Percentiles rank a stretch among this genome's conserved stretches.
Conservation (phyloP, 495 filamentous ascomycete species). For the Hypoxylon cercidicola region DNA sequence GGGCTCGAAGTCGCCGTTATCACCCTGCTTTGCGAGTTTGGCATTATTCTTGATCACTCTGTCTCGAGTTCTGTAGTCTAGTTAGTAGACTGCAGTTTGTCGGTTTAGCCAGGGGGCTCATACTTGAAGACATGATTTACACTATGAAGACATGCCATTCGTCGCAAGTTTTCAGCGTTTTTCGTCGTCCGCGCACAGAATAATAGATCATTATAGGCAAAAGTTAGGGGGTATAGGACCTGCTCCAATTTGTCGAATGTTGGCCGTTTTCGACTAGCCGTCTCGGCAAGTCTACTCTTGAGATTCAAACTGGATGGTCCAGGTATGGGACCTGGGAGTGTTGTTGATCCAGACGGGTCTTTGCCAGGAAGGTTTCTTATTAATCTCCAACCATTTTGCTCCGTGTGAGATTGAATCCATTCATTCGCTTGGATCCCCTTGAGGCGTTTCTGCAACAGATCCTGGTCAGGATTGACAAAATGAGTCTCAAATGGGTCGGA, state of each 20-base stretch:
- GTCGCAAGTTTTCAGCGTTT: slow-evolving; percentile 72
- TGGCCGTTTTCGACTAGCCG: slow-evolving; percentile 46
- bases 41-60: slow-evolving; percentile 91
- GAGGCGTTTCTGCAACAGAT: slow-evolving; percentile 60
- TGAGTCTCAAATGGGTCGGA: slow-evolving; percentile 84
- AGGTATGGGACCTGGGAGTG: slow-evolving; percentile 43
- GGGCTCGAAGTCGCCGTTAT: slow-evolving; percentile 73
- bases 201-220: slow-evolving; percentile 84
- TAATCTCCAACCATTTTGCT: slow-evolving; percentile 54
- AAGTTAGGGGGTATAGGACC: slow-evolving; percentile 66
- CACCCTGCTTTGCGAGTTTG: slow-evolving; percentile 67
- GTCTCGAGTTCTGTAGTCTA: slow-evolving; percentile 75
- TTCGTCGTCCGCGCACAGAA: slow-evolving; percentile 74
- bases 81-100: slow-evolving; percentile 21
- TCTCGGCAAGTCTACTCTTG: slow-evolving; percentile 62
- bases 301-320: slow-evolving; percentile 64
- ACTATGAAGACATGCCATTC: slow-evolving; percentile 81
- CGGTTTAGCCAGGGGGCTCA: slow-evolving; percentile 12
- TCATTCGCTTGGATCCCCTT: slow-evolving; percentile 65
- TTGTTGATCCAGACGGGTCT: slow-evolving; percentile 29
- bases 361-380: slow-evolving; percentile 51
- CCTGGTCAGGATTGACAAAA: slow-evolving; percentile 72
- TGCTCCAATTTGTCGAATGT: slow-evolving; percentile 63
- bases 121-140: slow-evolving; percentile 92
- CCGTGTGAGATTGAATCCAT: slow-evolving; percentile 65